A percentile compares a stretch with the other conserved stretches of the same genome.
These are phyloP conservation scores for Euphorbia pulcherrima DNA, from an alignment of 345 rosid species.

Conservation along the genomic window DNA sequence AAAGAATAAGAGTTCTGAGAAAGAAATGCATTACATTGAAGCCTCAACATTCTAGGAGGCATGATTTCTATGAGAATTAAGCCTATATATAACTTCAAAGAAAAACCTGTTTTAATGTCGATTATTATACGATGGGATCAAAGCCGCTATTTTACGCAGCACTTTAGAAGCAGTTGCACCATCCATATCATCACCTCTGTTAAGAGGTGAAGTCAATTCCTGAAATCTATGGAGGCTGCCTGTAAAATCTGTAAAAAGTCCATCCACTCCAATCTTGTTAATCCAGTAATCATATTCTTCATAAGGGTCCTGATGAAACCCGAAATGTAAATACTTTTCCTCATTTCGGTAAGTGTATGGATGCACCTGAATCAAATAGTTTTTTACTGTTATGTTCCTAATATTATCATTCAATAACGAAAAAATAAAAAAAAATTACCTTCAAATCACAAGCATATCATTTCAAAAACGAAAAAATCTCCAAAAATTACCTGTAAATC, in stretches of 20 bases:
- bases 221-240: conserved; percentile 71
- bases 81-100: conserved; percentile 11
- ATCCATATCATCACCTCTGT: conserved; percentile 15
- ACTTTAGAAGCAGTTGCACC: conserved; percentile 30
- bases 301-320: conserved; percentile 71
- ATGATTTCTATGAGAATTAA: neutral
- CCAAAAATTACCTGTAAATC: conserved; percentile 58
- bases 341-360: conserved; percentile 85
- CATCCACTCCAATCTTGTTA: conserved; percentile 69
- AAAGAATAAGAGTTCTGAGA: no score
- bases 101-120: conserved; percentile 14
- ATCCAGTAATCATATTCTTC: conserved; percentile 77
- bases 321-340: conserved; percentile 48
- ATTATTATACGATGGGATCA: conserved; percentile 42
- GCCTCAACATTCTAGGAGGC: neutral
- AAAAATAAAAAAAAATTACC: conserved; percentile 35
- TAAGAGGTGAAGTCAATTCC: conserved; percentile 50
- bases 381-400: no score
- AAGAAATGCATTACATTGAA: neutral
- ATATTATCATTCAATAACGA: neutral
- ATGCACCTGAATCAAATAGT: conserved; percentile 57
- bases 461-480: neutral
- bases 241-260: conserved; percentile 89
- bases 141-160: conserved; percentile 38
- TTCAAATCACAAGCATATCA: conserved; percentile 61